Evolutionary conservation across 2,329 filamentous ascomycete species (phyloP).

Genomic region (Aspergillus eucalypticola): DNA sequence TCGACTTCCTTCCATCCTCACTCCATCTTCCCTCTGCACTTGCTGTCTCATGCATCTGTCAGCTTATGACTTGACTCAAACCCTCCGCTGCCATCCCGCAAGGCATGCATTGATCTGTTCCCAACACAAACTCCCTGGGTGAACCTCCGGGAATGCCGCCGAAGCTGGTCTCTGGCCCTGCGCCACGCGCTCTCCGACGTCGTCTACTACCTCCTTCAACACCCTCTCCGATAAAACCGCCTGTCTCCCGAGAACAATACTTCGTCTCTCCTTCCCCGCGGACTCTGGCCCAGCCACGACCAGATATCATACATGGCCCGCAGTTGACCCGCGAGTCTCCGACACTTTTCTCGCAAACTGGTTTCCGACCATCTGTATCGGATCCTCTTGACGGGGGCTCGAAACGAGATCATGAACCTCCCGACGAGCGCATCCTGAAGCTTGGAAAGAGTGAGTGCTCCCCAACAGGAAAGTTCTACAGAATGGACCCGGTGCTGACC

Average conservation of each 20-base stretch:
- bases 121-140: neutral
- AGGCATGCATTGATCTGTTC: neutral
- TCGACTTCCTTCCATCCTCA: neutral
- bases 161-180: conserved; percentile 10
- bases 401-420: conserved; percentile 48
- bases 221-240: conserved; percentile 4
- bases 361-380: conserved; percentile 21
- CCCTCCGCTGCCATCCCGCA: neutral
- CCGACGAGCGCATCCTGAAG: conserved; percentile 62
- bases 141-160: conserved; percentile 15
- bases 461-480: neutral
- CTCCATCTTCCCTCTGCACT: neutral
- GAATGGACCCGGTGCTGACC: conserved; percentile 10
- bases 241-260: conserved; percentile 18
- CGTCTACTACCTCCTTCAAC: conserved; percentile 10
- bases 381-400: conserved; percentile 25
- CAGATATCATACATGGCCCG: conserved; percentile 38
- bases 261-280: conserved; percentile 32
- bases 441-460: conserved; percentile 58
- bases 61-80: neutral
- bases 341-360: conserved; percentile 29
- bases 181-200: conserved; percentile 8
- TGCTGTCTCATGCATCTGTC: neutral
- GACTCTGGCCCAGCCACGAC: conserved; percentile 39
- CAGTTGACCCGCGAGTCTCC: conserved; percentile 32